These are phyloP conservation scores for Diutina ranongensis DNA, from an alignment of 1,139 yeast species.

Conservation along the genomic window DNA sequence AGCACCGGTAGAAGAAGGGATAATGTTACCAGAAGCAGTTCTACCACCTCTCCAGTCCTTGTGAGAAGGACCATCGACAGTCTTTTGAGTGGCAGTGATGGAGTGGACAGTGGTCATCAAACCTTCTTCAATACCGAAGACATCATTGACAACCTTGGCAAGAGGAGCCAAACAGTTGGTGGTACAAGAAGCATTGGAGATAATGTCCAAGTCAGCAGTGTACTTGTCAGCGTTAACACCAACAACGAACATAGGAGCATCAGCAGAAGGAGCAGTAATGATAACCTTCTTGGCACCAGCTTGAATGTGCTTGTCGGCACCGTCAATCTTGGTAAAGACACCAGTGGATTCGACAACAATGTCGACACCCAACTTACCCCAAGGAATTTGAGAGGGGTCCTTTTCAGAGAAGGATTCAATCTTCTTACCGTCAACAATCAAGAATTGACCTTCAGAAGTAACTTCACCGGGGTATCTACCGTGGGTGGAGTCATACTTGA, in stretches of 20 bases:
- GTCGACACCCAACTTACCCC: conserved; percentile 72
- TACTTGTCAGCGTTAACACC: conserved; percentile 74
- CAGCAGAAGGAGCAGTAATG: conserved; percentile 81
- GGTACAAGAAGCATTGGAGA: conserved; percentile 85
- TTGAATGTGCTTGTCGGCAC: conserved; percentile 70
- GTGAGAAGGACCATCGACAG: conserved; percentile 86
- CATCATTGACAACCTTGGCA: conserved; percentile 73
- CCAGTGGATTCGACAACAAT: conserved; percentile 83
- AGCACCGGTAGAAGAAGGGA: conserved; percentile 87
- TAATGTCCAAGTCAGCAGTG: conserved; percentile 52
- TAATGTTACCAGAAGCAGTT: conserved; percentile 83
- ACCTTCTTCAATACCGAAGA: conserved; percentile 76
- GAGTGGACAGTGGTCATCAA: conserved; percentile 89
- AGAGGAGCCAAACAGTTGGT: conserved; percentile 86
- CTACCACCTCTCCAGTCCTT: conserved; percentile 96
- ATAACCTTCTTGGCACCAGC: conserved; percentile 88
- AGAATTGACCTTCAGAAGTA: conserved; percentile 38
- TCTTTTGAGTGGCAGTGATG: conserved; percentile 84
- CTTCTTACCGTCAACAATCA: conserved; percentile 58
- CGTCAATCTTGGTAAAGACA: conserved; percentile 69
- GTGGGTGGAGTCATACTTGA: conserved; percentile 83
- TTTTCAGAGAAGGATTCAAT: conserved; percentile 64
- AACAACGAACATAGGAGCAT: conserved; percentile 81
- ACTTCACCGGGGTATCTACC: conserved; percentile 67
- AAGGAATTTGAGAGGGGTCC: conserved; percentile 72